A percentile compares a stretch with the other conserved stretches of the same genome.
Evolutionary conservation across 208 protist genomes (phyloP).

Genomic region (Hexamita inflata): DNA sequence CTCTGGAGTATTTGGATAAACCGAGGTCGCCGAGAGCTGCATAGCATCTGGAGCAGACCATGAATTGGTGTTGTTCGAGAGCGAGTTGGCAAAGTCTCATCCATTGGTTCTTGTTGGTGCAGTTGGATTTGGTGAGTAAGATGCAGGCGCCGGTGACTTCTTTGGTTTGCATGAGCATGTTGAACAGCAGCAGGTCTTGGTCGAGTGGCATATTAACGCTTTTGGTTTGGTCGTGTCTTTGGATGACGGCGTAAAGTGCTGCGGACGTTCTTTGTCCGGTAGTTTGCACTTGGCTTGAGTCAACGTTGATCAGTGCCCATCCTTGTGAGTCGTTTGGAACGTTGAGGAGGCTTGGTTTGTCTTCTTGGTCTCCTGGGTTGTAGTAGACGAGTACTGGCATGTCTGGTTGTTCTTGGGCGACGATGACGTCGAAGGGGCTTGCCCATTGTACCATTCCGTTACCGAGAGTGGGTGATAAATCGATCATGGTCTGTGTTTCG

Average conservation of each 20-base stretch:
- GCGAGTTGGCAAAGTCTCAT: background rate
- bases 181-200: conserved; percentile 15
- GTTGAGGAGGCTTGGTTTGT: background rate
- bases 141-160: conserved; percentile 4
- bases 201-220: background rate
- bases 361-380: conserved; percentile 9
- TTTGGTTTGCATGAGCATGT: conserved; percentile 10
- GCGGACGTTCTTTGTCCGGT: background rate
- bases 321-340: background rate
- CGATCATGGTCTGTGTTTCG: background rate
- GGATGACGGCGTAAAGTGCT: background rate
- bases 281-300: background rate
- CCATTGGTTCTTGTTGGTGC: conserved; percentile 14
- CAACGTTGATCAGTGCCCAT: background rate
- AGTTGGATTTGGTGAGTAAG: background rate
- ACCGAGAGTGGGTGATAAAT: background rate
- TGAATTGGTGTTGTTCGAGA: conserved; percentile 1
- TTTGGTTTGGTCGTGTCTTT: background rate
- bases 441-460: conserved; percentile 19
- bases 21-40: background rate
- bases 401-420: conserved; percentile 14
- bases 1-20: background rate
- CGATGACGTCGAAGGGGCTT: conserved; percentile 23
- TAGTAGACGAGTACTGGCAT: conserved; percentile 7
- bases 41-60: conserved; percentile 8